phyloP scores from a whole-genome alignment of 164 flowering plant species.

The Platanus orientalis region DNA sequence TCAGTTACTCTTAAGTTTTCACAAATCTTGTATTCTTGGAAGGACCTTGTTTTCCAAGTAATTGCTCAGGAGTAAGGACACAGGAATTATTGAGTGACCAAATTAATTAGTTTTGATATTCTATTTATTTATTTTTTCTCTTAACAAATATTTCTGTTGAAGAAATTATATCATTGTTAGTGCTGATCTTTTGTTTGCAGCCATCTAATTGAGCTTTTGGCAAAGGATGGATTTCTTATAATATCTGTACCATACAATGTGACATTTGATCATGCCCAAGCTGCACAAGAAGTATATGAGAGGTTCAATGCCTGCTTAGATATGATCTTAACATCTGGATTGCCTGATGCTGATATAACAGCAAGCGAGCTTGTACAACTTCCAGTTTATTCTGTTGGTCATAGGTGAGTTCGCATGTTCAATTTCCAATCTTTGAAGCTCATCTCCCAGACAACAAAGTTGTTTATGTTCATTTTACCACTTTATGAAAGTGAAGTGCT shows the following conservation, averaged over 20 bases:
- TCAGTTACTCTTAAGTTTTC: background rate
- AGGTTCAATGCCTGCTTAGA: constrained; percentile 71
- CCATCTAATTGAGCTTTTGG: constrained; percentile 68
- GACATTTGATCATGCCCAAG: constrained; percentile 86
- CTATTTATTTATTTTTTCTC: background rate
- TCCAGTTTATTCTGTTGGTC: constrained; percentile 91
- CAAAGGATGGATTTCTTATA: constrained; percentile 76
- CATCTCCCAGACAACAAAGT: background rate
- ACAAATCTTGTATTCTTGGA: background rate
- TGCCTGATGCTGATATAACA: constrained; percentile 48
- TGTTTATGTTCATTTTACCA: background rate
- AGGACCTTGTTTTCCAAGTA: background rate
- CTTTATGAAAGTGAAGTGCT: background rate
- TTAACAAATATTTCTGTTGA: background rate
- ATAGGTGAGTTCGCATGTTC: constrained; percentile 47
- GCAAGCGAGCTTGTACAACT: constrained; percentile 49
- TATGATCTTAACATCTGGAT: constrained; percentile 46
- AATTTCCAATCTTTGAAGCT: background rate
- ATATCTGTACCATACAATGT: constrained; percentile 88
- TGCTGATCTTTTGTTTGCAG: constrained; percentile 35
- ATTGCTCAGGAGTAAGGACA: background rate
- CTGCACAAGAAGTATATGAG: constrained; percentile 63
- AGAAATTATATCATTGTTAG: background rate
- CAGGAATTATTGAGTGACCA: background rate
- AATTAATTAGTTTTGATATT: background rate